Evolutionary conservation across 1,139 yeast genomes (phyloP).

Genomic region (Suhomyces panamericanus): DNA sequence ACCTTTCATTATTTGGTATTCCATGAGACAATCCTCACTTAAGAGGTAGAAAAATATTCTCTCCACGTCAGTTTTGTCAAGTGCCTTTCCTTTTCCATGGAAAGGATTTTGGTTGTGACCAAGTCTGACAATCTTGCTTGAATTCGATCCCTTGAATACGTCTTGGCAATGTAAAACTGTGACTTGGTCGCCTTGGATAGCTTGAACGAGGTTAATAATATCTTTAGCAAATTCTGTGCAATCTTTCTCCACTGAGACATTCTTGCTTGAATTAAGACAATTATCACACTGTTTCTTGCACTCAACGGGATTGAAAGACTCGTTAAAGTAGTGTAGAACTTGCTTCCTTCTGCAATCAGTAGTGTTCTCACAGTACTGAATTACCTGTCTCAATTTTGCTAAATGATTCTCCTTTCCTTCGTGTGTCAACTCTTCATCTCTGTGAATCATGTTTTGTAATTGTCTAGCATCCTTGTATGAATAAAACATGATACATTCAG

Average conservation of each 20-base stretch:
- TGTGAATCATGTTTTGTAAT: slow-evolving; percentile 72
- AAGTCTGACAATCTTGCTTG: slow-evolving; percentile 56
- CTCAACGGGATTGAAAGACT: slow-evolving; percentile 62
- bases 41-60: slow-evolving; percentile 78
- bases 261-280: slow-evolving; percentile 51
- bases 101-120: slow-evolving; percentile 61
- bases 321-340: slow-evolving; percentile 88
- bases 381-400: slow-evolving; percentile 76
- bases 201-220: slow-evolving; percentile 58
- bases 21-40: slow-evolving; percentile 66
- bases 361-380: slow-evolving; percentile 87
- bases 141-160: slow-evolving; percentile 73
- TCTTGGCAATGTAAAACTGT: slow-evolving; percentile 84
- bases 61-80: slow-evolving; percentile 70
- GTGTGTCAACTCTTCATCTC: slow-evolving; percentile 66
- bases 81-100: slow-evolving; percentile 69
- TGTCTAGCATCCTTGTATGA: slow-evolving; percentile 74
- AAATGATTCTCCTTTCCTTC: slow-evolving; percentile 76
- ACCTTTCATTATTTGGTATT: slow-evolving; percentile 71
- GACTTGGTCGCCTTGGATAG: slow-evolving; percentile 59
- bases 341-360: slow-evolving; percentile 90
- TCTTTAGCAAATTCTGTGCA: slow-evolving; percentile 65
- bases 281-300: slow-evolving; percentile 85
- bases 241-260: slow-evolving; percentile 58
- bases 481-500: slow-evolving; percentile 82